Conservation (phyloP, 345 rosid species). For the Acer yangbiense region DNA sequence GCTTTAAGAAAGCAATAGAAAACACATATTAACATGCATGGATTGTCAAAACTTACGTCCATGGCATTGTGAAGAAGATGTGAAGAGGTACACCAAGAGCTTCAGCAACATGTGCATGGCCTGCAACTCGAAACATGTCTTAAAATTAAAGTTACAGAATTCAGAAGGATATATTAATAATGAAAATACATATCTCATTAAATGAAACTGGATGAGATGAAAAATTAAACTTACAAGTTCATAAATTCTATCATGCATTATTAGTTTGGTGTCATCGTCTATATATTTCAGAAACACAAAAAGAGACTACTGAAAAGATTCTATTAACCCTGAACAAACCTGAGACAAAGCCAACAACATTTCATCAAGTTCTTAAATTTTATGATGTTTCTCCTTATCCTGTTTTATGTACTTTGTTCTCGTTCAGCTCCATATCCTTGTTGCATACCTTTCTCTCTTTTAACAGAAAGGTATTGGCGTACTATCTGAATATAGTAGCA, state of each 20-base stretch:
- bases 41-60: constrained; percentile 82
- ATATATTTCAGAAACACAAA: background rate
- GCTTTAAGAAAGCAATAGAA: constrained; percentile 3
- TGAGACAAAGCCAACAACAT: constrained; percentile 6
- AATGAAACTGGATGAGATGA: background rate
- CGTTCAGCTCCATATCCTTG: constrained; percentile 6
- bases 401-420: background rate
- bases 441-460: background rate
- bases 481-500: background rate
- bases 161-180: background rate
- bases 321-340: background rate
- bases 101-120: constrained; percentile 97
- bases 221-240: background rate
- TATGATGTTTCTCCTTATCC: background rate
- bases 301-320: background rate
- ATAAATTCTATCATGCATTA: background rate
- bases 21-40: constrained; percentile 9
- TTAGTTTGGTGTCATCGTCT: background rate
- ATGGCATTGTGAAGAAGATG: constrained; percentile 99
- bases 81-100: constrained; percentile 96
- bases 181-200: constrained; percentile 6
- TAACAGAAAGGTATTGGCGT: background rate
- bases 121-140: constrained; percentile 43
- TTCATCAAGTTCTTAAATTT: background rate
- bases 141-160: constrained; percentile 10